A percentile compares a stretch with the other conserved stretches of the same genome.
phyloP scores from a whole-genome alignment of 2,329 filamentous ascomycete genomes.

The Rhexocercosporidium sp. region DNA sequence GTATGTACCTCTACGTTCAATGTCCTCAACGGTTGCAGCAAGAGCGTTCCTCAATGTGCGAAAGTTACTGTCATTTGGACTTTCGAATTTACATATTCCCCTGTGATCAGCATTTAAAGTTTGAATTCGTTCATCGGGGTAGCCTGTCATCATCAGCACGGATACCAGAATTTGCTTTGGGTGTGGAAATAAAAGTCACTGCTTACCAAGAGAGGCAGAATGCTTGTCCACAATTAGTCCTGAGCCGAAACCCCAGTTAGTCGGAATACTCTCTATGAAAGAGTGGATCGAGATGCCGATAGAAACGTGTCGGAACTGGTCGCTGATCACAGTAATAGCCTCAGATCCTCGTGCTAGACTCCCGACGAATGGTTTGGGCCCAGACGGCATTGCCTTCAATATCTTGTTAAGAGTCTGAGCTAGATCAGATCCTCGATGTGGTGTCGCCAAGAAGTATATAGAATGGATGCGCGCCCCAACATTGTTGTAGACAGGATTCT shows the following conservation, averaged over 20 bases:
- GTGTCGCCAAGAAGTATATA: conserved; percentile 46
- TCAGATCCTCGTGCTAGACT: conserved; percentile 43
- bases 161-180: too few relatives aligned
- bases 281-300: conserved; percentile 37
- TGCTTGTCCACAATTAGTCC: too few relatives aligned
- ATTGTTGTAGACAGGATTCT: conserved; percentile 20
- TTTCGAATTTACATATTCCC: conserved; percentile 41
- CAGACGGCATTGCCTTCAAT: conserved; percentile 5
- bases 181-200: too few relatives aligned
- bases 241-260: too few relatives aligned
- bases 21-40: conserved; percentile 7
- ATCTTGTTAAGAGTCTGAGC: conserved; percentile 25
- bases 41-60: conserved; percentile 27
- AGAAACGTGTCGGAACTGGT: conserved; percentile 43
- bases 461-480: conserved; percentile 35
- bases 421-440: conserved; percentile 37
- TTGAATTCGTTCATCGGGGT: conserved; percentile 33
- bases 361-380: conserved; percentile 33
- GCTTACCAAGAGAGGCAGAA: too few relatives aligned
- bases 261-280: too few relatives aligned
- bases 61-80: conserved; percentile 35
- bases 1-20: conserved; percentile 12
- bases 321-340: conserved; percentile 40
- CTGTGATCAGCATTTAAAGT: conserved; percentile 42
- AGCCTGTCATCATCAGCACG: too few relatives aligned